Base-by-base conservation (phyloP, 371 early-diverging fungal genomes). In the Mortierella sp. region DNA sequence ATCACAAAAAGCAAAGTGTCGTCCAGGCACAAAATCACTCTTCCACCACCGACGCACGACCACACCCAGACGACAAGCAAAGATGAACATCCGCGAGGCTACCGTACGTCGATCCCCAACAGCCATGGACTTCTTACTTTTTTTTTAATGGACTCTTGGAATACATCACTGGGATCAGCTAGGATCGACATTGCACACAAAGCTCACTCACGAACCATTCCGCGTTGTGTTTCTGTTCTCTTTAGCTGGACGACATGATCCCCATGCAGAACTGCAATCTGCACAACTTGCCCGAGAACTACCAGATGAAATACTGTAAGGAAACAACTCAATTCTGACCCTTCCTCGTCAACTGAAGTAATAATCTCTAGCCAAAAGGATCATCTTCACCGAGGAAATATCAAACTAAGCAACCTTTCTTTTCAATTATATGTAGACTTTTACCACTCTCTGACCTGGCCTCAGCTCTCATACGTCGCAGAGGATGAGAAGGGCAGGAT, bases 221-320 rank as follows among this genome's bases (percentile, higher is more conserved):
- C n/a, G 64, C 1, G 9, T 40, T 64, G 19, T 40, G 8, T 22
- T n/a, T 26, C 26, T 66, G 39, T 39, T 31, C 31, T 19, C 1
- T 22, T 29, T 80, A 95, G 93, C 88, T 92, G 43, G 92, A 93
- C 44, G 97, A 96, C 80, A 85, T 95, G 86, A 87, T 94, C 52
- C 91, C 89, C 41, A 94, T 99, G 92, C 99, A 99, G 89, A 93
- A 96, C 85, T 97, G 97, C 92, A 99, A 99, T 88, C 88, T 99
- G 73, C 89, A 91, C 74, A 98, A 98, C 87, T 91, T 99, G 67
- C 99, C 99, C 5, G 99, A 99, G 86, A 99, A 99, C 91, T 99
- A 99, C 87, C 96, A 96, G 83, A 96, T 99, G 95, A 99, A 99
- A 87, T 99, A 98, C 88, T 99, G 93, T 90, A 89, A 89, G 88